Evolutionary conservation across 108 stramenopile species (phyloP).

Genomic region (Stephanodiscus triporus): DNA sequence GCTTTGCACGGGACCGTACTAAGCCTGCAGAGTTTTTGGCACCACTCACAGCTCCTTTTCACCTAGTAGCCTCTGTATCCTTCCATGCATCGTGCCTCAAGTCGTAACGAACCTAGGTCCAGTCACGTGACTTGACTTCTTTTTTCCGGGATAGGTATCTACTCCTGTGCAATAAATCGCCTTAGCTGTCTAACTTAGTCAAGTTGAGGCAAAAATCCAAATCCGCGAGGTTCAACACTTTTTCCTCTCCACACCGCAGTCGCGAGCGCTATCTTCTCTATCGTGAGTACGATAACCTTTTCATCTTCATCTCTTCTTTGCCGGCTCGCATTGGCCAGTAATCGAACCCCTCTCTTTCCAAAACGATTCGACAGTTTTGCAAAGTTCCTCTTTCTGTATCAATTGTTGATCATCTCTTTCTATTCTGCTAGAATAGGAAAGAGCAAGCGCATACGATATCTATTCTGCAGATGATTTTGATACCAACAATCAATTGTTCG

Average conservation of each 20-base stretch:
- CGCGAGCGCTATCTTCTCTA: too few species aligned
- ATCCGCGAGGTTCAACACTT: neutral
- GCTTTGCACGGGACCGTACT: too few species aligned
- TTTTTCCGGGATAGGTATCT: too few species aligned
- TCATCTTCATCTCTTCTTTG: too few species aligned
- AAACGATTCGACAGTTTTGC: neutral
- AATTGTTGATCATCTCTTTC: neutral
- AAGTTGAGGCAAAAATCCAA: neutral
- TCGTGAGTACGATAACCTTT: neutral
- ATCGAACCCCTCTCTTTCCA: too few species aligned
- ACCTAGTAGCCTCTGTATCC: neutral
- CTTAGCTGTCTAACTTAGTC: too few species aligned
- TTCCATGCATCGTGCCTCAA: slow-evolving; percentile 2
- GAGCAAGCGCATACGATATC: neutral
- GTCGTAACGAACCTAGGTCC: slow-evolving; percentile 2
- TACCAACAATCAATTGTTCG: neutral
- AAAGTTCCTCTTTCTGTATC: neutral
- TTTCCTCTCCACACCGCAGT: neutral
- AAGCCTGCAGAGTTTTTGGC: slow-evolving; percentile 2
- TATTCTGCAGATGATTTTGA: neutral
- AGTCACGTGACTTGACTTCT: neutral
- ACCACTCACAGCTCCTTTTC: neutral
- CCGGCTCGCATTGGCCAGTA: too few species aligned
- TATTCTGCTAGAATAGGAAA: slow-evolving; percentile 1
- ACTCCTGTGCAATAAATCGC: too few species aligned